These are phyloP conservation scores for Coemansia sp. DNA, from an alignment of 192 early-diverging fungal genomes.

Conservation along the genomic window DNA sequence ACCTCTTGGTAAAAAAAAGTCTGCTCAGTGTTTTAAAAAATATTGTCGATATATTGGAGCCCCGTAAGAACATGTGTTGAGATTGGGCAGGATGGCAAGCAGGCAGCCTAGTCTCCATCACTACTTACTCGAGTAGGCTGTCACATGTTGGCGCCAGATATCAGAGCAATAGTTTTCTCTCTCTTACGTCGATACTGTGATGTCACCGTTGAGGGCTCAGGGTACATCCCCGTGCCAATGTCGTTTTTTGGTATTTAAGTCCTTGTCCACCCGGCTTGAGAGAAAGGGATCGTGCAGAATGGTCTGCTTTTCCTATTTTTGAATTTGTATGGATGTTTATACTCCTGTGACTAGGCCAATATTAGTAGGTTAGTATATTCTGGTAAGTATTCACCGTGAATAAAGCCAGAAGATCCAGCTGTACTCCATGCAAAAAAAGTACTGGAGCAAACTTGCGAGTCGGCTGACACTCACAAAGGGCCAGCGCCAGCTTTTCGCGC, in stretches of 20 bases:
- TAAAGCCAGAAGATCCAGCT: not conserved
- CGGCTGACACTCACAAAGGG: not conserved
- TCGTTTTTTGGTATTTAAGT: not conserved
- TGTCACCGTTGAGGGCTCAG: not conserved
- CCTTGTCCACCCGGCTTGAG: too few species aligned
- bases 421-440: not conserved
- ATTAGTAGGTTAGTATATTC: too few species aligned
- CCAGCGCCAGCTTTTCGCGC: not conserved
- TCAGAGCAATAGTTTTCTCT: not conserved
- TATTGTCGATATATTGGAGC: not conserved
- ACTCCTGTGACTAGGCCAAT: too few species aligned
- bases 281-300: not conserved
- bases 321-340: not conserved
- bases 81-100: too few species aligned
- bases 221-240: not conserved
- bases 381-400: not conserved
- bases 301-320: not conserved
- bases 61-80: not conserved
- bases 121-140: not conserved
- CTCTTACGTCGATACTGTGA: not conserved
- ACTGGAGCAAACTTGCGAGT: not conserved
- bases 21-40: too few species aligned
- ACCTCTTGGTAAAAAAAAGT: too few species aligned
- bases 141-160: not conserved
- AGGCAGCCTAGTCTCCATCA: too few species aligned